Base-by-base conservation (phyloP, 2,329 filamentous ascomycete genomes). In the Cladosporium sp. region DNA sequence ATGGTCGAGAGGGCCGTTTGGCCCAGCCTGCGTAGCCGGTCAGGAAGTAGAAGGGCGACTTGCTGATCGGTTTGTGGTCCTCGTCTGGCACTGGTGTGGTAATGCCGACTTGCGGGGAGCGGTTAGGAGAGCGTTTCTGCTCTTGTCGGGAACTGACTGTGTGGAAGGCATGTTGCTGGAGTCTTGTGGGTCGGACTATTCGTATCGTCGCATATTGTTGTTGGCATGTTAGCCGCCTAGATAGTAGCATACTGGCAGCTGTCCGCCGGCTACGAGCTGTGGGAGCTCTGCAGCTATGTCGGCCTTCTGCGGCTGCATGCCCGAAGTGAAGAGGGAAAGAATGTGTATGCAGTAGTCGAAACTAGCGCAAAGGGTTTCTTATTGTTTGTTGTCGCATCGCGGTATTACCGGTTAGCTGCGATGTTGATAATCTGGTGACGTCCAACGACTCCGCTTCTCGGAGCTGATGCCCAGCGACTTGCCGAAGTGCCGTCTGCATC, bases 11-110 rank as follows among this genome's bases (percentile, higher is more conserved):
- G 1, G 85, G 76, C 51, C 92, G 82, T 75, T 97, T 99, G 22
- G 93, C 91, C 68, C 90, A 96, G 36, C 96, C 79, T 19, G 88
- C 89, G 67, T 93, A 86, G 54, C 91, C 92, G 3, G 91, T 95
- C 66, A 96, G 89, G 69, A 97, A 95, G 66, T 85, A 86, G 73
- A 92, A 96, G 3, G 90, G 89, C 7, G 82, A 77, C 47, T 74
- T 78, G 2, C 65, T 65, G 13, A 17, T 17, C 4, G 45, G 45
- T n/a, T 41, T 48, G 27, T 62, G 45, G 63, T 70, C 64, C 34
- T 72, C 66, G 43, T 73, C 68, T 20, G 75, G 74, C 1, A 73
- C 67, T 1, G 75, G 75, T 2, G 75, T 78, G 3, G 67, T 72
- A 37, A 72, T 74, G 58, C 75, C 75, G 37, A 64, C 64, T 41